A percentile compares a stretch with the other conserved stretches of the same genome.
phyloP scores from a whole-genome alignment of 495 filamentous ascomycete species.

The Wilcoxina mikolae region DNA sequence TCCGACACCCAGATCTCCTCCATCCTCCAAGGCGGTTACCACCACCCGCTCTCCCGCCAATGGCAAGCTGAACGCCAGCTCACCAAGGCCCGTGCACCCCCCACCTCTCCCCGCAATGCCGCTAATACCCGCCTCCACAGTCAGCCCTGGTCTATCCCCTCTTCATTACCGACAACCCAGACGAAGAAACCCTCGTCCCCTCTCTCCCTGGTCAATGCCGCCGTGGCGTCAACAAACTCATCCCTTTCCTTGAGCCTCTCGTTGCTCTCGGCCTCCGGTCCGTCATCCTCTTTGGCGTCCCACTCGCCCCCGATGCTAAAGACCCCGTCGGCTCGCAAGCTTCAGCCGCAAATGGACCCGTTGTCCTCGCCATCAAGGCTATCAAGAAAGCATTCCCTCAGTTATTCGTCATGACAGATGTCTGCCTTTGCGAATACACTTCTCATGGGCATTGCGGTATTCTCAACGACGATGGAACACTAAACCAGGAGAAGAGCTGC shows the following conservation, averaged over 20 bases:
- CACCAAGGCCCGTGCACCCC: constrained; percentile 56
- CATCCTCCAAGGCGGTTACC: constrained; percentile 89
- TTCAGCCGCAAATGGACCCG: constrained; percentile 83
- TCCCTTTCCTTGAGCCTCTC: constrained; percentile 71
- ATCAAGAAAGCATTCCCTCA: constrained; percentile 69
- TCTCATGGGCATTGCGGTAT: constrained; percentile 98
- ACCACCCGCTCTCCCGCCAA: constrained; percentile 72
- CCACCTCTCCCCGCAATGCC: not conserved
- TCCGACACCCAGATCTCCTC: constrained; percentile 53
- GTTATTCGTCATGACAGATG: constrained; percentile 79
- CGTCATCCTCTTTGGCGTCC: constrained; percentile 92
- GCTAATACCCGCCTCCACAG: constrained; percentile 32
- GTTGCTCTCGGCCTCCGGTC: constrained; percentile 76
- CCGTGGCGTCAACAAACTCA: constrained; percentile 68
- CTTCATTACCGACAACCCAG: constrained; percentile 84
- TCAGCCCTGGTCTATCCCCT: constrained; percentile 97
- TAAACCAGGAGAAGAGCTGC: constrained; percentile 84
- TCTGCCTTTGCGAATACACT: constrained; percentile 97
- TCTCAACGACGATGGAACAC: constrained; percentile 70
- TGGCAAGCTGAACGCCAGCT: constrained; percentile 97
- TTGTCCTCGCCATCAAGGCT: constrained; percentile 69
- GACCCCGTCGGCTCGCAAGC: constrained; percentile 86
- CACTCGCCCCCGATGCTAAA: constrained; percentile 60
- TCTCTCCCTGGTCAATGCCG: constrained; percentile 75
- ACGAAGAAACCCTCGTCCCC: constrained; percentile 80